Base-by-base conservation (phyloP, 176 grass and related monocot species). In the Eleusine coracana region DNA sequence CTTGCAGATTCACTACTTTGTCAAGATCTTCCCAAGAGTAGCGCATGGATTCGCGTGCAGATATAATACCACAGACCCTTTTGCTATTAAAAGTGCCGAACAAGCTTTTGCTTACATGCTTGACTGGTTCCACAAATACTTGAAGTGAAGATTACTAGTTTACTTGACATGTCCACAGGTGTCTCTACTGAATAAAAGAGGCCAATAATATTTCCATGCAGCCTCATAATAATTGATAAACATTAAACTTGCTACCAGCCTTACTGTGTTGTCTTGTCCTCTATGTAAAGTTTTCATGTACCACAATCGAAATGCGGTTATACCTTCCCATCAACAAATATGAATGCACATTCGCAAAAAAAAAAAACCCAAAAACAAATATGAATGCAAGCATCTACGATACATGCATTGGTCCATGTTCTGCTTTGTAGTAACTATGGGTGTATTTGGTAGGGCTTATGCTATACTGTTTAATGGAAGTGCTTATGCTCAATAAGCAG, bases 31-130 rank as follows among this genome's bases (percentile, higher is more conserved):
- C 41, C 73, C 65, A 15, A 25, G 56, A 54, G 56, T 55, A 52
- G 31, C 34, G 13, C 79, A 83, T 83, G 73, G 86, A 12, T 87
- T 87, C 66, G 73, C 80, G 17, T 83, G 80, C 56, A 64, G 86
- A 71, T 87, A 83, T 70, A 52, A 83, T 44, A 40, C 36, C 0
- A 77, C 29, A 3, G 38, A 83, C 45, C 66, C 80, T 1, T 83
- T 83, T 0, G 80, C 79, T 0, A 66, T 87, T 18, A 65, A 70
- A 76, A 72, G 40, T 0, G 80, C 56, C 10, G 56, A 83, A 14
- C 23, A 83, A 45, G 80, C 80, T 37, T 64, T 88, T n/a, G 80
- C 56, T n/a, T 71, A 70, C 9, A 87, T 83, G 86, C 66, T 88
- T 10, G 45, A 77, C 36, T 87, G 80, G 86, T 83, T 87, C 37